Base-by-base conservation (phyloP, 1,284 basidiomycete species). In the Wolfiporia cocos region DNA sequence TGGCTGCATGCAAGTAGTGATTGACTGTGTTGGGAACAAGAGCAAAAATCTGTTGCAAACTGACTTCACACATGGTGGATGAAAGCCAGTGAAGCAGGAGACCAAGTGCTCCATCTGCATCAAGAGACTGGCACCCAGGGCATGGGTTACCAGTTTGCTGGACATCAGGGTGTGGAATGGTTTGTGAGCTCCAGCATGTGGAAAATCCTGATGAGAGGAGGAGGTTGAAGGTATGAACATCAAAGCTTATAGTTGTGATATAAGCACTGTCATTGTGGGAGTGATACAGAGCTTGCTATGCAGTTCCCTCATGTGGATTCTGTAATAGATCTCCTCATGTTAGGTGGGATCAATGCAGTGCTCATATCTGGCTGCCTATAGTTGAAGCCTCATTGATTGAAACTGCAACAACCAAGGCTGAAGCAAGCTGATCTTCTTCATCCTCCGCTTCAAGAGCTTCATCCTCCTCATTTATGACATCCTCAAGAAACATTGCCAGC, bases 161-260 rank as follows among this genome's bases (percentile, higher is more conserved):
- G 0, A 54, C 53, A 50, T 73, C 68, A 20, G 31, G 15, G 1
- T 61, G 56, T 0, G 62, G 59, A 41, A 74, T 73, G 0, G 66
- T 46, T 0, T 40, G 53, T 1, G 42, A 38, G 28, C 63, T 41
- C 71, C 71, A 76, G 0, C 10, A 18, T 1, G 37, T 18, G 0
- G 33, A 50, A 51, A 74, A 74, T 1, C 69, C 68, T 5, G 36
- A 33, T 0, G 41, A 29, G 0, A 73, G 52, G 17, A 75, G 56
- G 15, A 49, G 50, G 4, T 64, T 3, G 49, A 74, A 73, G 0
- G 65, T 68, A 0, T 41, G 41, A 0, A 62, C 59, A 59, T 73
- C 61, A 35, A 74, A 49, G 0, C 71, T 69, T 69, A 74, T 73
- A 0, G 67, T 72, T 0, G 68, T 72, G 33, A 74, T 71, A 46